Evolutionary conservation across 352 stramenopile genomes (phyloP).

Genomic region (Phytophthora sojae): DNA sequence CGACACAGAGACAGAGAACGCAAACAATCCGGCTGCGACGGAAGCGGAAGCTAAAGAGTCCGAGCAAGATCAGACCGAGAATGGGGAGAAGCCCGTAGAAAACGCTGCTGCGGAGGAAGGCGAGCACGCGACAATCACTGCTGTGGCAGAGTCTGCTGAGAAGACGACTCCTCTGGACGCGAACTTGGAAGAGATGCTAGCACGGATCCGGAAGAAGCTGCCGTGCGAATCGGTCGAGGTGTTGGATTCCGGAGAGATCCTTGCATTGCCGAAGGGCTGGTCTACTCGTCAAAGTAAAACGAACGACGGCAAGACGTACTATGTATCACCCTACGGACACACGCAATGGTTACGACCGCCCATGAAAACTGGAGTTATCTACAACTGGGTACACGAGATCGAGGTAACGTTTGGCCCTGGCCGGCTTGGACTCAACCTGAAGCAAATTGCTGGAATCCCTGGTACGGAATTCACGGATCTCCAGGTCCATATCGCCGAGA

Average conservation of each 20-base stretch:
- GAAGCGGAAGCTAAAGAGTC: slow-evolving; percentile 27
- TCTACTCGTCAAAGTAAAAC: slow-evolving; percentile 82
- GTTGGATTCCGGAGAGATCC: slow-evolving; percentile 74
- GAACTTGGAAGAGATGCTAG: slow-evolving; percentile 66
- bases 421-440: slow-evolving; percentile 82
- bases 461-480: slow-evolving; percentile 78
- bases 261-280: slow-evolving; percentile 83
- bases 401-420: slow-evolving; percentile 85
- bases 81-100: slow-evolving; percentile 17
- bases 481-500: slow-evolving; percentile 81
- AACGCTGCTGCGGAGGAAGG: slow-evolving; percentile 16
- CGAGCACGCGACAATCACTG: slow-evolving; percentile 59
- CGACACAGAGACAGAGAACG: slow-evolving; percentile 13
- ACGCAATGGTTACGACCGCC: slow-evolving; percentile 85
- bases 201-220: slow-evolving; percentile 69
- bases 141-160: slow-evolving; percentile 41
- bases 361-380: slow-evolving; percentile 76
- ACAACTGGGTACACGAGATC: slow-evolving; percentile 87
- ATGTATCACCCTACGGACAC: slow-evolving; percentile 83
- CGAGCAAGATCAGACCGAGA: slow-evolving; percentile 17
- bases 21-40: not conserved
- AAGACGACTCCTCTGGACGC: slow-evolving; percentile 56
- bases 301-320: slow-evolving; percentile 89
- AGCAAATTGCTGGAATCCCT: slow-evolving; percentile 80
- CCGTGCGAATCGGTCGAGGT: slow-evolving; percentile 68